Evolutionary conservation across 1,284 basidiomycete species (phyloP).

Genomic region (Moesziomyces globuligerus): DNA sequence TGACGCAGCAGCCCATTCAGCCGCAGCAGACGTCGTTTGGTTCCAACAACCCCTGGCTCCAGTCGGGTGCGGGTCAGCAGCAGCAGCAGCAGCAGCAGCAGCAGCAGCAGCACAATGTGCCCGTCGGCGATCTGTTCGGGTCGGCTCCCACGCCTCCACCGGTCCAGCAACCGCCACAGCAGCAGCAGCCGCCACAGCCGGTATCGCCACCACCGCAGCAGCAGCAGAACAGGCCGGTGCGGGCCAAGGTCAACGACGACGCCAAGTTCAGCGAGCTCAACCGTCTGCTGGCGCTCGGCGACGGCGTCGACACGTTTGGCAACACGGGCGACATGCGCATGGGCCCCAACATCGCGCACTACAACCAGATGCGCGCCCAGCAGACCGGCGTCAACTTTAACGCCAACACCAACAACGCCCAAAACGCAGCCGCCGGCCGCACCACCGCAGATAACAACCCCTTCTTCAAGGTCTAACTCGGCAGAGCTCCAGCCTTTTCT

Average conservation of each 20-base stretch:
- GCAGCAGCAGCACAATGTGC: slow-evolving; percentile 52
- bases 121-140: slow-evolving; percentile 57
- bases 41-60: slow-evolving; percentile 86
- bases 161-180: slow-evolving; percentile 18
- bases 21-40: slow-evolving; percentile 76
- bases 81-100: slow-evolving; percentile 39
- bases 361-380: slow-evolving; percentile 49
- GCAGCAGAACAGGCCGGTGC: slow-evolving; percentile 33
- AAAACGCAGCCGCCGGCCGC: slow-evolving; percentile 20
- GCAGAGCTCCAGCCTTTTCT: slow-evolving; percentile 2
- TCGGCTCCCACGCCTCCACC: slow-evolving; percentile 43
- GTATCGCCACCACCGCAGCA: slow-evolving; percentile 17
- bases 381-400: slow-evolving; percentile 52
- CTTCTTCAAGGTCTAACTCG: slow-evolving; percentile 49
- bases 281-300: slow-evolving; percentile 62
- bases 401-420: slow-evolving; percentile 18
- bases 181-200: no score
- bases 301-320: slow-evolving; percentile 66
- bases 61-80: slow-evolving; percentile 31
- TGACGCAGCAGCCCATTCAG: slow-evolving; percentile 68
- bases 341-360: slow-evolving; percentile 50
- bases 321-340: slow-evolving; percentile 65
- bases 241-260: slow-evolving; percentile 44
- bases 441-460: slow-evolving; percentile 59
- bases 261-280: slow-evolving; percentile 61